phyloP scores from a whole-genome alignment of 257 asterid genomes.

The Voacanga thouarsii region DNA sequence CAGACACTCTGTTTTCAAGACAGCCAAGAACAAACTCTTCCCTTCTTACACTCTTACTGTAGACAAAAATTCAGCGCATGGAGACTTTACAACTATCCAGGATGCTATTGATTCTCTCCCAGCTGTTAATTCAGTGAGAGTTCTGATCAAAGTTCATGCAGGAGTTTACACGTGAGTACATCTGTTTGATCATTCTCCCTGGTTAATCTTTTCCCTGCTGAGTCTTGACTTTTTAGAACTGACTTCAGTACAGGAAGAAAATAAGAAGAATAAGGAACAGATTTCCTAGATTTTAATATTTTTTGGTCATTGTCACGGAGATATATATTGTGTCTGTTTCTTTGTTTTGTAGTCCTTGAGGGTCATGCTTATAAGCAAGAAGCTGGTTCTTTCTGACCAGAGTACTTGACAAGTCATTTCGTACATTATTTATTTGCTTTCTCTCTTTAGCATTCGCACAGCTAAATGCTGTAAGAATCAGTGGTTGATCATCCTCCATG shows the following conservation, averaged over 20 bases:
- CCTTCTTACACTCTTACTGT: conserved; percentile 76
- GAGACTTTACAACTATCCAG: conserved; percentile 80
- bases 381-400: background rate
- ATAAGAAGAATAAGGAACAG: background rate
- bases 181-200: background rate
- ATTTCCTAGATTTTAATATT: conserved; percentile 7
- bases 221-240: background rate
- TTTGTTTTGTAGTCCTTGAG: conserved; percentile 4
- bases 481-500: background rate
- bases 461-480: background rate
- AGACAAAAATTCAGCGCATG: conserved; percentile 58
- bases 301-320: conserved; percentile 12
- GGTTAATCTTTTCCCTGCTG: background rate
- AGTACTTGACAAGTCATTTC: conserved; percentile 5
- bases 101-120: conserved; percentile 93
- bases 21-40: conserved; percentile 63
- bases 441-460: background rate
- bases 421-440: background rate
- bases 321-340: conserved; percentile 5
- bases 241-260: background rate
- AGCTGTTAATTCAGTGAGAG: conserved; percentile 62
- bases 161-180: conserved; percentile 79
- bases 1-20: conserved; percentile 65
- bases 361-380: background rate
- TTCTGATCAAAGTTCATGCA: conserved; percentile 74